Conservation (phyloP, 345 rosid species). For the Gossypium ekmanianum region DNA sequence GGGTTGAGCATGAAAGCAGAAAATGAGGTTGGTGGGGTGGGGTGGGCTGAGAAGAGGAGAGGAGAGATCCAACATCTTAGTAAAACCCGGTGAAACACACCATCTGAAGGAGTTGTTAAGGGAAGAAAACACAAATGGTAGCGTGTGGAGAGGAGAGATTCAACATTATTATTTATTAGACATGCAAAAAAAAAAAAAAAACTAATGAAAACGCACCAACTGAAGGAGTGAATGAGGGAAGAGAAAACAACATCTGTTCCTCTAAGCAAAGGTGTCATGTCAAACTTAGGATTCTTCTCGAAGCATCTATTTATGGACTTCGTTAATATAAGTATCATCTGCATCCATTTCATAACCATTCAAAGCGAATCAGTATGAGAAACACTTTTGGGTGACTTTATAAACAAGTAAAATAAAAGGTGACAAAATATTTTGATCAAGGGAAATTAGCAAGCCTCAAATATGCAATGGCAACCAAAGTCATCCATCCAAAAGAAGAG, state of each 20-base stretch:
- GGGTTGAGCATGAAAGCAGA: not conserved
- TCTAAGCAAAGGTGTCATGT: constrained; percentile 95
- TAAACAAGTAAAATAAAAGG: not conserved
- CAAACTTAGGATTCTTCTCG: constrained; percentile 93
- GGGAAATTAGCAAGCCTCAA: not conserved
- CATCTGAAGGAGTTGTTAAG: constrained; percentile 86
- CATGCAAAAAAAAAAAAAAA: not conserved
- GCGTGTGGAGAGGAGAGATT: not conserved
- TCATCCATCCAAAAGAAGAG: not conserved
- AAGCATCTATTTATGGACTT: constrained; percentile 92
- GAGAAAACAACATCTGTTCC: constrained; percentile 98
- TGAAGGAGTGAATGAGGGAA: constrained; percentile 86
- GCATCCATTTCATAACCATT: constrained; percentile 36
- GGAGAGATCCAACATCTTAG: not conserved
- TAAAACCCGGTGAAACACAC: constrained; percentile 42
- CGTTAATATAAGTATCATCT: constrained; percentile 96
- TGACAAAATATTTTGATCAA: not conserved
- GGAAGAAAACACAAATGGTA: constrained; percentile 65
- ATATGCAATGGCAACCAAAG: not conserved
- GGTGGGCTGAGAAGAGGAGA: too few relatives aligned
- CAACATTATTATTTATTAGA: not conserved
- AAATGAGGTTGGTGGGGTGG: not conserved
- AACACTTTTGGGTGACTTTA: constrained; percentile 4
- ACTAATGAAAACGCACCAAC: constrained; percentile 63
- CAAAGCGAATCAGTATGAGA: constrained; percentile 8